These are phyloP conservation scores for Penicillium tannophilum DNA, from an alignment of 495 filamentous ascomycete genomes.

Conservation along the genomic window DNA sequence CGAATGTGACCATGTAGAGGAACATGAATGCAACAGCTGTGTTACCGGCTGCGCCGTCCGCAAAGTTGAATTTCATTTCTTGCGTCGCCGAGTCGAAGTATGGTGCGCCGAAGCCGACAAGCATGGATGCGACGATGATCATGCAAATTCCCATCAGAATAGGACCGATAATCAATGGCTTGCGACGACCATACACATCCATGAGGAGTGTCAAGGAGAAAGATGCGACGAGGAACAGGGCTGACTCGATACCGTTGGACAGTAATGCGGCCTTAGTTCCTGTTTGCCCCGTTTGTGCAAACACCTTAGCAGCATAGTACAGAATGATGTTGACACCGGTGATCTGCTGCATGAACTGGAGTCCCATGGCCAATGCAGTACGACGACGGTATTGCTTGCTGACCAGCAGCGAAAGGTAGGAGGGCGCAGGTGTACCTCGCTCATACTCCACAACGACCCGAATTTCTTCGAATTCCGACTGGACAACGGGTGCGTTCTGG, in stretches of 20 bases:
- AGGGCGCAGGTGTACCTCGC: background rate
- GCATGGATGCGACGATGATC: constrained; percentile 5
- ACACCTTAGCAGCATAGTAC: constrained; percentile 4
- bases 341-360: constrained; percentile 7
- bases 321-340: constrained; percentile 6
- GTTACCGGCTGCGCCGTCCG: background rate
- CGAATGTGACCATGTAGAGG: constrained; percentile 6
- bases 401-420: background rate
- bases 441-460: constrained; percentile 3
- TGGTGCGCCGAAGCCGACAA: background rate
- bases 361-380: background rate
- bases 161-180: constrained; percentile 1
- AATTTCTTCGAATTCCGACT: constrained; percentile 3
- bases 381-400: constrained; percentile 4
- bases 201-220: constrained; percentile 2
- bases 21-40: constrained; percentile 2
- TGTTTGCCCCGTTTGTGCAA: constrained; percentile 2
- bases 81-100: background rate
- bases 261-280: background rate
- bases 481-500: constrained; percentile 2
- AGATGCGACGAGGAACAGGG: constrained; percentile 3
- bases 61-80: constrained; percentile 1
- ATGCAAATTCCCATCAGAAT: constrained; percentile 5
- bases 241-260: constrained; percentile 5
- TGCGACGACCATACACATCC: constrained; percentile 3